These are phyloP conservation scores for Fusarium armeniacum DNA, from an alignment of 2,329 filamentous ascomycete genomes.

Conservation along the genomic window DNA sequence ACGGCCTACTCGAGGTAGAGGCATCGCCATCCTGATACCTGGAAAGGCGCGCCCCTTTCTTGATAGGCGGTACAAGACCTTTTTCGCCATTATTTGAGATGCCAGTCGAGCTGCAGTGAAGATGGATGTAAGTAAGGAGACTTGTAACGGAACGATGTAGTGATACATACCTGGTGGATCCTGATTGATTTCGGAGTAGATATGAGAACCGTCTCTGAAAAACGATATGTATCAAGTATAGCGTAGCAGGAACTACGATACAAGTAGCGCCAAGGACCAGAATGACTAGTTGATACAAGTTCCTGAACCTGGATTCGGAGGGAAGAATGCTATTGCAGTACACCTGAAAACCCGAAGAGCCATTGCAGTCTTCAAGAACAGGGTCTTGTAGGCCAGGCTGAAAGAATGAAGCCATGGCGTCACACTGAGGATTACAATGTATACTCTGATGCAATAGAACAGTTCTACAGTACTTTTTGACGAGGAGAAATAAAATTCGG, in stretches of 20 bases:
- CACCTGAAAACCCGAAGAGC: not conserved
- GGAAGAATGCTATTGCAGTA: conserved; percentile 9
- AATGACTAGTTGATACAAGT: not conserved
- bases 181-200: not conserved
- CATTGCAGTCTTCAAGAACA: not conserved
- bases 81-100: not conserved
- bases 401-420: conserved; percentile 7
- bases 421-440: not conserved
- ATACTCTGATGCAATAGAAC: not conserved
- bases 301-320: not conserved
- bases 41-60: not conserved
- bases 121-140: not conserved
- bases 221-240: not conserved
- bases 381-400: conserved; percentile 2
- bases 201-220: not conserved
- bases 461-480: not conserved
- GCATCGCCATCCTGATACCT: not conserved
- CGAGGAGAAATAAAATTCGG: not conserved
- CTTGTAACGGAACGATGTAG: rapidly evolving
- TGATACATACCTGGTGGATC: not conserved
- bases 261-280: conserved; percentile 4
- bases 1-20: not conserved
- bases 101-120: not conserved
- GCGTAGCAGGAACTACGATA: not conserved
- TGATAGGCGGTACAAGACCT: not conserved